Conservation (phyloP, 2,329 filamentous ascomycete genomes). For the Diaporthe sp. region DNA sequence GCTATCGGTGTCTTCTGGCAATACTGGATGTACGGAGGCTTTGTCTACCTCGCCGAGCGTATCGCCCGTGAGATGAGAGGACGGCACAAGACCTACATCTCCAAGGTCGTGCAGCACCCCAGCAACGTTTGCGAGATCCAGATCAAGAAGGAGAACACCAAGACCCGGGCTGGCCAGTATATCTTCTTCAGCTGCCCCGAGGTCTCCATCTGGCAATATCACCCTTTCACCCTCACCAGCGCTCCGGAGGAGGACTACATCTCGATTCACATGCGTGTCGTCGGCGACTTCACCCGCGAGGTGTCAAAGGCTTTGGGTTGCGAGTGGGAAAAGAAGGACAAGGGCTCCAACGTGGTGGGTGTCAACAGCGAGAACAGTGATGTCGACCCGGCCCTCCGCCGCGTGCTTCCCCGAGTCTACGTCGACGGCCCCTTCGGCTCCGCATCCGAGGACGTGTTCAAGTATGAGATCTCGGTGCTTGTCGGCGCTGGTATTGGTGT, state of each 20-base stretch:
- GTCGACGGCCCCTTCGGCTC: constrained; percentile 89
- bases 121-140: constrained; percentile 92
- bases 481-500: constrained; percentile 87
- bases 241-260: constrained; percentile 93
- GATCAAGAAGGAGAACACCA: constrained; percentile 90
- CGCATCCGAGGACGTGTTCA: constrained; percentile 90
- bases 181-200: constrained; percentile 91
- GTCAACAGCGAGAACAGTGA: constrained; percentile 69
- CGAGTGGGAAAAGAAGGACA: constrained; percentile 73
- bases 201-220: constrained; percentile 89
- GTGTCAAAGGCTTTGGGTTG: constrained; percentile 81
- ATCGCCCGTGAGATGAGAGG: constrained; percentile 83
- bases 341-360: constrained; percentile 76
- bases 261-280: constrained; percentile 85
- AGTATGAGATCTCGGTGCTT: constrained; percentile 84
- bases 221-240: constrained; percentile 87
- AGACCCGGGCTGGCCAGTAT: constrained; percentile 85
- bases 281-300: constrained; percentile 83
- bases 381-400: constrained; percentile 77
- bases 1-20: constrained; percentile 87
- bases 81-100: constrained; percentile 86
- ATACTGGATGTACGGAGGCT: constrained; percentile 88
- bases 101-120: constrained; percentile 90
- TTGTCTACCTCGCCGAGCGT: constrained; percentile 83
- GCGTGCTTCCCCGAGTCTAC: constrained; percentile 83